Conservation (phyloP, 805 yeast species). For the Clavispora asparagi region DNA sequence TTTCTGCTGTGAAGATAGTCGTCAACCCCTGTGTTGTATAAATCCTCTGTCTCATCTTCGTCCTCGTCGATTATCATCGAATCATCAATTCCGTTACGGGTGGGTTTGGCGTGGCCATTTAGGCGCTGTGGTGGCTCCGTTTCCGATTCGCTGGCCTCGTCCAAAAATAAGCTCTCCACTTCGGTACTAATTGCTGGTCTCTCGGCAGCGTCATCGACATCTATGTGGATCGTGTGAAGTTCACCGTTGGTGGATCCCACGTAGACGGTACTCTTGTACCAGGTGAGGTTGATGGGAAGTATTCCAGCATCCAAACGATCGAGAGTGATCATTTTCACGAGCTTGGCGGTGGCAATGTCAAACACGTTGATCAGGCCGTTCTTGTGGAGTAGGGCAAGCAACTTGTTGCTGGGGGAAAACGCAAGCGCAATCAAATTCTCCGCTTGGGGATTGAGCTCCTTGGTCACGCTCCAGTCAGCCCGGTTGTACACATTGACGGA, state of each 20-base stretch:
- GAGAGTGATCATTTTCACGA: slow-evolving; percentile 16
- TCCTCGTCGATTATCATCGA: slow-evolving; percentile 33
- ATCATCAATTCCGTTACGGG: slow-evolving; percentile 25
- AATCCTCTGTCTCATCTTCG: slow-evolving; percentile 19
- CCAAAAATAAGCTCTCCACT: slow-evolving; percentile 13
- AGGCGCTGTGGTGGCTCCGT: slow-evolving; percentile 20
- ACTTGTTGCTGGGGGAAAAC: slow-evolving; percentile 59
- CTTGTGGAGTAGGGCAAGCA: slow-evolving; percentile 54
- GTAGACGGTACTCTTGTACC: slow-evolving; percentile 24
- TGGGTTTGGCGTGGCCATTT: slow-evolving; percentile 16
- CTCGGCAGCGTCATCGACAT: slow-evolving; percentile 6
- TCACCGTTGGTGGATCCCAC: slow-evolving; percentile 44
- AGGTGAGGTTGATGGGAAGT: slow-evolving; percentile 24
- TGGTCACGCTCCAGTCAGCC: slow-evolving; percentile 25
- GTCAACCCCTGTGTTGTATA: slow-evolving; percentile 10
- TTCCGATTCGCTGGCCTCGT: slow-evolving; percentile 14
- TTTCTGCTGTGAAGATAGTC: slow-evolving; percentile 7
- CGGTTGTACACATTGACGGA: slow-evolving; percentile 44
- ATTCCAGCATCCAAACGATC: slow-evolving; percentile 22
- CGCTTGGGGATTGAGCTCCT: slow-evolving; percentile 1
- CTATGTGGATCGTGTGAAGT: slow-evolving; percentile 20
- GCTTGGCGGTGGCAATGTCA: slow-evolving; percentile 37
- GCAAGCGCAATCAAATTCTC: slow-evolving; percentile 38
- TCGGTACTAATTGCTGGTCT: slow-evolving; percentile 3
- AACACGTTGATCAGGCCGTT: slow-evolving; percentile 51